Evolutionary conservation across 2,329 filamentous ascomycete species (phyloP).

Genomic region (Orbilia ellipsospora): DNA sequence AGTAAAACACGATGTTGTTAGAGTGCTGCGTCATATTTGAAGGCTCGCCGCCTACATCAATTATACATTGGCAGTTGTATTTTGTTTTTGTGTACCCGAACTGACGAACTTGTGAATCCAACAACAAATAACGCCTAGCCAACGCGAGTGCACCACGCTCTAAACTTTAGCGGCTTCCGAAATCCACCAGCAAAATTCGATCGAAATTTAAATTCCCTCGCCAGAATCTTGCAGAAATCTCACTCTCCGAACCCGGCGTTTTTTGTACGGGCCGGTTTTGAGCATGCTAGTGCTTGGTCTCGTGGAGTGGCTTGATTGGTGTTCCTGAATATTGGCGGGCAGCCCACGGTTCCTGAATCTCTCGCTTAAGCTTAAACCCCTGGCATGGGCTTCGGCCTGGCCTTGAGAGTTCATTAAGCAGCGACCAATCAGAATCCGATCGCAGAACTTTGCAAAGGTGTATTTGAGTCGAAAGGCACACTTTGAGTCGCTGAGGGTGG

Average conservation of each 20-base stretch:
- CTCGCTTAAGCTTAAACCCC: slow-evolving; percentile 48
- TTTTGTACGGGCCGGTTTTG: slow-evolving; percentile 45
- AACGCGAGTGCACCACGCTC: no score
- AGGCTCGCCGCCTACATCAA: no score
- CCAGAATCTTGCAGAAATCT: slow-evolving; percentile 29
- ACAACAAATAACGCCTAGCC: no score
- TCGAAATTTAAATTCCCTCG: slow-evolving; percentile 24
- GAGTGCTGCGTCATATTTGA: no score
- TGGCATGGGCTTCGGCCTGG: slow-evolving; percentile 44
- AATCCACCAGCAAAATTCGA: not conserved
- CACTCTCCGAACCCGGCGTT: slow-evolving; percentile 29
- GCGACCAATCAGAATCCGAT: slow-evolving; percentile 42
- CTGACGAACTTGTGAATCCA: no score
- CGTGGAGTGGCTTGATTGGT: slow-evolving; percentile 53
- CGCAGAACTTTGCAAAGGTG: slow-evolving; percentile 37
- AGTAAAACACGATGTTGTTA: no score
- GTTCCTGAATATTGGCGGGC: slow-evolving; percentile 52
- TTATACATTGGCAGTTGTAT: no score
- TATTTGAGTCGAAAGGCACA: slow-evolving; percentile 14
- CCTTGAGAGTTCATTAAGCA: slow-evolving; percentile 44
- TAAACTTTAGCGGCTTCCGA: not conserved
- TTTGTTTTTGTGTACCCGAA: no score
- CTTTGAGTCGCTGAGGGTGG: slow-evolving; percentile 15
- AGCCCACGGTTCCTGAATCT: slow-evolving; percentile 52
- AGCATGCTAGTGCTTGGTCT: slow-evolving; percentile 43